Conservation (phyloP, 2,329 filamentous ascomycete genomes). For the Zopfia rhizophila region DNA sequence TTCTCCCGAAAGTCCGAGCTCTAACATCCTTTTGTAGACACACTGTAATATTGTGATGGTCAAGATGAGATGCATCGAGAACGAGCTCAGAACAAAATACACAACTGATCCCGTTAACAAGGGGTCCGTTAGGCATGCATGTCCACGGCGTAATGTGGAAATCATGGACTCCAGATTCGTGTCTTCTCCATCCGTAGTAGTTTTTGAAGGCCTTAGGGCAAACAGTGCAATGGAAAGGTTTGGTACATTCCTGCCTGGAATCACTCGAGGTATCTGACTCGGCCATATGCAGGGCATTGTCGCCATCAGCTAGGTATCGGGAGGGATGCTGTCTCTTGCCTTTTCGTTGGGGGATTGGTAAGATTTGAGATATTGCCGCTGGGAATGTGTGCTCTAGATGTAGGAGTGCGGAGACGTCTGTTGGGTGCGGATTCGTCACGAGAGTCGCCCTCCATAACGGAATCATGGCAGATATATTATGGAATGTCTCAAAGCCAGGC, state of each 20-base stretch:
- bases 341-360: slow-evolving; percentile 10
- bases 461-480: too few species aligned
- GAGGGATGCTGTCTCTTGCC: slow-evolving; percentile 14
- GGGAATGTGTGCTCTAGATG: too few species aligned
- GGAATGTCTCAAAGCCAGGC: too few species aligned
- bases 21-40: slow-evolving; percentile 9
- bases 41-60: slow-evolving; percentile 11
- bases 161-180: slow-evolving; percentile 22
- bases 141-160: slow-evolving; percentile 18
- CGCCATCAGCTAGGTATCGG: neutral
- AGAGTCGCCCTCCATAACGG: too few species aligned
- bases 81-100: slow-evolving; percentile 19
- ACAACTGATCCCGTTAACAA: slow-evolving; percentile 11
- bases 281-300: neutral
- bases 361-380: too few species aligned
- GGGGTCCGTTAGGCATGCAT: slow-evolving; percentile 17
- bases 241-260: neutral
- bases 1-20: slow-evolving; percentile 21
- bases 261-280: neutral
- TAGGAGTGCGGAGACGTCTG: too few species aligned
- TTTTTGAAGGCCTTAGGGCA: slow-evolving; percentile 21
- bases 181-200: slow-evolving; percentile 23
- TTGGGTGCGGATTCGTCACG: too few species aligned
- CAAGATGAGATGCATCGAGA: slow-evolving; percentile 13
- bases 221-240: slow-evolving; percentile 17